Conservation (phyloP, 345 rosid species). For the Carallia pectinifolia region DNA sequence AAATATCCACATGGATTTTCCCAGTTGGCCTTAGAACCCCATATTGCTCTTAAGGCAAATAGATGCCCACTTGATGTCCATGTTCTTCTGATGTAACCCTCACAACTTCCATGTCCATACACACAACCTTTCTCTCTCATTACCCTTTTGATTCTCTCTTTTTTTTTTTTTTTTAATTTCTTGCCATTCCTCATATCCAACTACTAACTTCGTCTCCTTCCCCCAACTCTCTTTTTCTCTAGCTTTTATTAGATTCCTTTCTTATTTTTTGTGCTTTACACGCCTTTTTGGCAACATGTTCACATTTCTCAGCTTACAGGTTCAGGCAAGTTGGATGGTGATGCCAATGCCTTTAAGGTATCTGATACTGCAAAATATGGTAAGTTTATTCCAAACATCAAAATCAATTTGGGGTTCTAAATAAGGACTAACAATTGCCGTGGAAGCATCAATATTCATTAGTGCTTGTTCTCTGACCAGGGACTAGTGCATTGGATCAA, state of each 20-base stretch:
- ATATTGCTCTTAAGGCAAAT: neutral
- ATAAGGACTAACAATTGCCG: no score
- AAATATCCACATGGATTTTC: conserved; percentile 14
- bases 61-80: conserved; percentile 4
- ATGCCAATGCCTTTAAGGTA: neutral
- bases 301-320: neutral
- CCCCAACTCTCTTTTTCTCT: neutral
- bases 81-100: conserved; percentile 24
- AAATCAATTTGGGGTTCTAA: no score
- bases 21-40: neutral
- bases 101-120: conserved; percentile 28
- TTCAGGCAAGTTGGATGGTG: neutral
- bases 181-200: neutral
- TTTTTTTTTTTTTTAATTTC: neutral
- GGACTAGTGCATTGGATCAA: no score
- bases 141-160: neutral
- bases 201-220: neutral
- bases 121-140: neutral
- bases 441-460: no score
- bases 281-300: neutral
- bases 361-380: conserved; percentile 16
- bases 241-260: conserved; percentile 7
- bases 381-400: neutral
- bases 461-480: no score
- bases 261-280: neutral